phyloP scores from a whole-genome alignment of 2,329 filamentous ascomycete species.

The Aaosphaeria pasadenensis region DNA sequence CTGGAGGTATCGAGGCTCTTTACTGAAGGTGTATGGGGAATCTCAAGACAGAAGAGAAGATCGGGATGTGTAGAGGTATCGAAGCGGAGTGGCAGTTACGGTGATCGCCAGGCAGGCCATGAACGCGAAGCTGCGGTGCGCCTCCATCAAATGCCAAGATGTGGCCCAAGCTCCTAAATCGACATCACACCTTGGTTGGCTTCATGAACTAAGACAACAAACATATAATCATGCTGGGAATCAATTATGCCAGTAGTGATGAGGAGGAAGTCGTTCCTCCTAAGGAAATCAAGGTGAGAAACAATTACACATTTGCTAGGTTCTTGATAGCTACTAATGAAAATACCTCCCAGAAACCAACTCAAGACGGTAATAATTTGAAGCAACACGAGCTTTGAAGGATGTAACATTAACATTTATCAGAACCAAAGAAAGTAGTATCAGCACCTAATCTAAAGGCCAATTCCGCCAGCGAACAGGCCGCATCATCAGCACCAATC shows the following conservation, averaged over 20 bases:
- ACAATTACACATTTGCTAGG: conserved; percentile 3
- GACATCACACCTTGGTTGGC: conserved; percentile 3
- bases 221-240: conserved; percentile 37
- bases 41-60: conserved; percentile 11
- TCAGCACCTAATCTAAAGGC: background rate
- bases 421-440: background rate
- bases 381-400: background rate
- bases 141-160: conserved; percentile 6
- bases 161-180: conserved; percentile 31
- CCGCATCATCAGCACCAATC: background rate
- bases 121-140: conserved; percentile 13
- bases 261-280: conserved; percentile 41
- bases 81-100: background rate
- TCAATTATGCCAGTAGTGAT: conserved; percentile 45
- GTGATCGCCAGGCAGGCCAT: conserved; percentile 25
- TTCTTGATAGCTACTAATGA: conserved; percentile 49
- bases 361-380: conserved; percentile 5
- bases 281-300: conserved; percentile 38
- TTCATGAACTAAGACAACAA: background rate
- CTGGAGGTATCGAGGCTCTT: background rate
- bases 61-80: conserved; percentile 18
- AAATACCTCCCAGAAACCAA: conserved; percentile 3
- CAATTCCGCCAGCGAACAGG: background rate
- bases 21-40: background rate
- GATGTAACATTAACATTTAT: no score